These are phyloP conservation scores for Maudiozyma barnettii DNA, from an alignment of 805 yeast genomes.

Conservation along the genomic window DNA sequence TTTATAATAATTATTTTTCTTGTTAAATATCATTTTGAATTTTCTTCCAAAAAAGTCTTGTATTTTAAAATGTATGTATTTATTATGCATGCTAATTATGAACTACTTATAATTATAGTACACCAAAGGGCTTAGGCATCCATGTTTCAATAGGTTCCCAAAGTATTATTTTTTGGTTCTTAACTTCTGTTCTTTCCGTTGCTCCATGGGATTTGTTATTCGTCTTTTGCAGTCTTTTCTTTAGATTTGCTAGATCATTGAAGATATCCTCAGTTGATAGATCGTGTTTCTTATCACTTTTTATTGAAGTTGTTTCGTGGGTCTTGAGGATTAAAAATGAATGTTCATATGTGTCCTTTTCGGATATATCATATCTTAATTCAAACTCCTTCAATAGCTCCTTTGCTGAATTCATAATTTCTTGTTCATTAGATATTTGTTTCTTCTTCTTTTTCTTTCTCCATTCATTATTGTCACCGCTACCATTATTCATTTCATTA, in stretches of 20 bases:
- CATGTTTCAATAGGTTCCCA: constrained; percentile 27
- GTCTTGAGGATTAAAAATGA: not conserved
- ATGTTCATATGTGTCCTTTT: constrained; percentile 1
- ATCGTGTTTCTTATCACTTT: not conserved
- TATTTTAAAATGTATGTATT: not conserved
- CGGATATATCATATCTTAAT: not conserved
- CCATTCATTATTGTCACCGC: constrained; percentile 7
- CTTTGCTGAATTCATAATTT: constrained; percentile 3
- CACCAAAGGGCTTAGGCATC: constrained; percentile 50
- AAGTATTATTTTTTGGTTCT: not conserved
- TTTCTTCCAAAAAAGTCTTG: not conserved
- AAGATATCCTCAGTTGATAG: constrained; percentile 15
- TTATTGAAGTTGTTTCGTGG: not conserved
- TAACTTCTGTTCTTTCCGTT: not conserved
- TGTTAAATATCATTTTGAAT: not conserved
- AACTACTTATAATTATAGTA: constrained; percentile 13
- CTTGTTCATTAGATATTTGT: constrained; percentile 6
- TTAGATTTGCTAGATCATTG: constrained; percentile 25
- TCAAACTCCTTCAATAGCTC: not conserved
- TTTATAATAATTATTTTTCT: not conserved
- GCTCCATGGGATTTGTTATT: not conserved
- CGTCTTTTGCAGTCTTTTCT: constrained; percentile 15
- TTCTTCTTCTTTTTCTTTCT: constrained; percentile 16
- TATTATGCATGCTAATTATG: too few relatives aligned
- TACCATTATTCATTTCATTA: not conserved